Conservation (phyloP, 2,329 filamentous ascomycete genomes). For the Annulohypoxylon truncatum region DNA sequence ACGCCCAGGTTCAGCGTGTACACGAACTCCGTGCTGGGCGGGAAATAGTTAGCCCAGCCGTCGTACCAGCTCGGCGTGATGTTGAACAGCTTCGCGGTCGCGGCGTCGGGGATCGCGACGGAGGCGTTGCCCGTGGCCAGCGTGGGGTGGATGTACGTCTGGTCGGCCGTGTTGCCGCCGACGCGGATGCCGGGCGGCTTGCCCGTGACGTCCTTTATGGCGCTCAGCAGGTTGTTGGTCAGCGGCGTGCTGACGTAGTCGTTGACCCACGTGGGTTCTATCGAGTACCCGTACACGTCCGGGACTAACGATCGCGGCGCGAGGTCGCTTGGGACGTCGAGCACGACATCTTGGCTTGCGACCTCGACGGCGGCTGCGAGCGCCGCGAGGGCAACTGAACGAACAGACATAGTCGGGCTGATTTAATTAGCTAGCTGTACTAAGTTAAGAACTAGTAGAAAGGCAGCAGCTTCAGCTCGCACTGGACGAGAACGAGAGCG, state of each 20-base stretch:
- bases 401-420: constrained; percentile 24
- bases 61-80: constrained; percentile 51
- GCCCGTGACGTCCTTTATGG: constrained; percentile 47
- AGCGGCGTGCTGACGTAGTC: constrained; percentile 48
- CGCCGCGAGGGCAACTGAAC: constrained; percentile 25
- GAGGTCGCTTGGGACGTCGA: constrained; percentile 45
- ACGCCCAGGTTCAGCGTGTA: constrained; percentile 51
- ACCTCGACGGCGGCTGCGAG: constrained; percentile 19
- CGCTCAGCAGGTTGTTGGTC: constrained; percentile 44
- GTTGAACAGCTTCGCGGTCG: constrained; percentile 46
- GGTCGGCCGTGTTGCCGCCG: constrained; percentile 52
- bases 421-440: neutral
- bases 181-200: constrained; percentile 50
- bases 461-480: neutral
- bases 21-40: constrained; percentile 47
- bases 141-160: constrained; percentile 48
- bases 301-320: constrained; percentile 44
- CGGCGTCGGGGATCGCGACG: constrained; percentile 43
- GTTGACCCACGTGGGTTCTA: constrained; percentile 52
- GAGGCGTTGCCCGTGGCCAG: constrained; percentile 47
- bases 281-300: constrained; percentile 51
- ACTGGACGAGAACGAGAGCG: neutral
- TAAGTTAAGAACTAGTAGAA: neutral
- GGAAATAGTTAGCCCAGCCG: constrained; percentile 50
- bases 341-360: constrained; percentile 35